Evolutionary conservation across 73 alveolate species (phyloP), one percentile per base, ranked within the genome.

Genomic region (Paramecium bursaria): DNA sequence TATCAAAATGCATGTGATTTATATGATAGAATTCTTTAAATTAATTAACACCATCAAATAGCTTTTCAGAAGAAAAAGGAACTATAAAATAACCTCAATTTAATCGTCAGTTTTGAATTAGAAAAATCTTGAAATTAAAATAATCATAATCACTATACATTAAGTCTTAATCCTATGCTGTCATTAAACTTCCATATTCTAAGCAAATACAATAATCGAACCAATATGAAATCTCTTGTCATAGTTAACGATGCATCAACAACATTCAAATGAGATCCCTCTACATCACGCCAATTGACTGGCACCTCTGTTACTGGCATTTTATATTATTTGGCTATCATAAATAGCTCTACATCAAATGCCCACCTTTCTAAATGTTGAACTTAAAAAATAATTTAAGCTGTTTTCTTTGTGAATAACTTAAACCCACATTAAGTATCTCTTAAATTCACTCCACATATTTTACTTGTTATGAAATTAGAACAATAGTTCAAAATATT

Each of bases 391-490:
- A 95, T 74, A 2, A 54, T 77, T 60, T 87, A 73, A 2, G 98
- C 97, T 17, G 98, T 91, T 26, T 90, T 85, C 79, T 94, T 87
- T 1, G 98, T 92, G 79, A 95, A 95, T 73, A 95, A 74, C 75
- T 95, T 95, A 74, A 95, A 95, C 13, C 98, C 99, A 85, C 98
- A 95, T 90, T 95, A 91, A 7, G 99, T 95, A 75, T 95, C 99
- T 82, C 91, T 87, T 15, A 87, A 11, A 39, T 31, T 51, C 11
- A 91, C 88, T 27, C 95, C 94, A 77, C 91, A 91, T 23, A 90
- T 77, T 21, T 52, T 51, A 60, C 85, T 82, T 0, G 91, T 82
- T 25, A 87, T 76, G 74, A 88, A 82, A 75, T 87, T 88, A 74
- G 90, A 87, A 74, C 86, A 30, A 21, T 31, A 53, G 39, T 88